Evolutionary conservation across 2,329 filamentous ascomycete genomes (phyloP).

Genomic region (Ophiosphaerella korrae): DNA sequence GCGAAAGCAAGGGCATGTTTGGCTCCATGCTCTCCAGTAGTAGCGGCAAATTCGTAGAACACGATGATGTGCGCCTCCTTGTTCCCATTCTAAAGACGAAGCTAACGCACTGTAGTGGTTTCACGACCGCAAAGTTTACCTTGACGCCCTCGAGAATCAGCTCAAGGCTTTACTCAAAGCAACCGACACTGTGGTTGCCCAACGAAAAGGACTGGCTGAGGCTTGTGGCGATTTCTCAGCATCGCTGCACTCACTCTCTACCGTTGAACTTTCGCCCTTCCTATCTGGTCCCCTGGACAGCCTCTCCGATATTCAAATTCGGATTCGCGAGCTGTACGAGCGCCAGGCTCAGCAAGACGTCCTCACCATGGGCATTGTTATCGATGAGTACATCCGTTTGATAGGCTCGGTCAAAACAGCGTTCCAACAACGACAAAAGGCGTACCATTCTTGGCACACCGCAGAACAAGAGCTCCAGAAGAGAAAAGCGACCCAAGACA

Average conservation of each 20-base stretch:
- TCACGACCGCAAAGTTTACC: constrained; percentile 91
- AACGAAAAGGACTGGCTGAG: constrained; percentile 92
- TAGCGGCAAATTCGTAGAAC: constrained; percentile 87
- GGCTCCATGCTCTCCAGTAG: constrained; percentile 79
- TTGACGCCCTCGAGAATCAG: constrained; percentile 91
- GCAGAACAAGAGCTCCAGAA: constrained; percentile 92
- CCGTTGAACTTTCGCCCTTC: constrained; percentile 87
- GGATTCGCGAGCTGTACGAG: constrained; percentile 93
- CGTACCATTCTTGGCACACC: constrained; percentile 90
- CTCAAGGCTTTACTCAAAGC: constrained; percentile 89
- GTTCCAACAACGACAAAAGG: constrained; percentile 90
- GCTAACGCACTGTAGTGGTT: constrained; percentile 72
- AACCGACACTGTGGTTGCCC: constrained; percentile 88
- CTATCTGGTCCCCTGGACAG: constrained; percentile 89
- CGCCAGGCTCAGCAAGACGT: constrained; percentile 97
- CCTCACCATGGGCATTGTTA: constrained; percentile 92
- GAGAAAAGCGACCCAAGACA: constrained; percentile 86
- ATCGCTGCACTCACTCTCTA: constrained; percentile 88
- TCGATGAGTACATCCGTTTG: constrained; percentile 96
- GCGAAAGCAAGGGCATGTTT: constrained; percentile 92
- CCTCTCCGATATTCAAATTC: constrained; percentile 89
- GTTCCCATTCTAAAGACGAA: neutral
- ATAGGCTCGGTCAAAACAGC: constrained; percentile 95
- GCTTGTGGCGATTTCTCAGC: constrained; percentile 91
- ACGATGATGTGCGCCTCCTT: constrained; percentile 77